phyloP scores from a whole-genome alignment of 2,329 filamentous ascomycete genomes.

The Myotisia sp. region DNA sequence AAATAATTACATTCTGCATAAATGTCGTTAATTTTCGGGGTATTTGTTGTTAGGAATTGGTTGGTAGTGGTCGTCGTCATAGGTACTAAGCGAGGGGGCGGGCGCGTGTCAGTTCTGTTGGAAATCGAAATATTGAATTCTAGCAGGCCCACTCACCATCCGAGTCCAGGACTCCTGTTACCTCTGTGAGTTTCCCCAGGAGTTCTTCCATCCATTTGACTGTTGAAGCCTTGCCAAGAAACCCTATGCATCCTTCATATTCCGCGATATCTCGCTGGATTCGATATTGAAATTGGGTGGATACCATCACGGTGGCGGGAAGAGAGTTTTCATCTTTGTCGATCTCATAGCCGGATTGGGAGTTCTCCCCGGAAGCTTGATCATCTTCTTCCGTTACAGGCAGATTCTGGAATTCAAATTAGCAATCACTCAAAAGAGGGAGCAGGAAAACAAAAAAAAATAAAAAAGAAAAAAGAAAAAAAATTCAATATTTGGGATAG shows the following conservation, averaged over 20 bases:
- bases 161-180: too few species aligned
- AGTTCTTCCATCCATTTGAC: slow-evolving; percentile 12
- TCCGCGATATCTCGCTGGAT: slow-evolving; percentile 6
- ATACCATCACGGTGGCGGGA: slow-evolving; percentile 6
- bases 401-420: not conserved
- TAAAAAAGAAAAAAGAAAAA: too few species aligned
- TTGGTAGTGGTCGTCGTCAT: too few species aligned
- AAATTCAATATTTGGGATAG: not conserved
- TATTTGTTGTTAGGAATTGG: too few species aligned
- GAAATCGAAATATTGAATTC: too few species aligned
- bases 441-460: too few species aligned
- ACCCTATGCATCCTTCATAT: slow-evolving; percentile 7
- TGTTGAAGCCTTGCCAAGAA: slow-evolving; percentile 12
- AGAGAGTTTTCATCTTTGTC: slow-evolving; percentile 12
- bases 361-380: slow-evolving; percentile 3
- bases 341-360: slow-evolving; percentile 9
- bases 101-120: too few species aligned
- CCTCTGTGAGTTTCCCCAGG: slow-evolving; percentile 7
- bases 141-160: too few species aligned
- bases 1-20: slow-evolving; percentile 22
- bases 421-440: not conserved
- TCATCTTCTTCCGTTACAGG: slow-evolving; percentile 9
- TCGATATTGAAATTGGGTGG: slow-evolving; percentile 9
- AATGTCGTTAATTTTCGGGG: slow-evolving; percentile 1
- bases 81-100: too few species aligned